phyloP scores from a whole-genome alignment of 371 early-diverging fungal species.

The Rhizopus stolonifer region DNA sequence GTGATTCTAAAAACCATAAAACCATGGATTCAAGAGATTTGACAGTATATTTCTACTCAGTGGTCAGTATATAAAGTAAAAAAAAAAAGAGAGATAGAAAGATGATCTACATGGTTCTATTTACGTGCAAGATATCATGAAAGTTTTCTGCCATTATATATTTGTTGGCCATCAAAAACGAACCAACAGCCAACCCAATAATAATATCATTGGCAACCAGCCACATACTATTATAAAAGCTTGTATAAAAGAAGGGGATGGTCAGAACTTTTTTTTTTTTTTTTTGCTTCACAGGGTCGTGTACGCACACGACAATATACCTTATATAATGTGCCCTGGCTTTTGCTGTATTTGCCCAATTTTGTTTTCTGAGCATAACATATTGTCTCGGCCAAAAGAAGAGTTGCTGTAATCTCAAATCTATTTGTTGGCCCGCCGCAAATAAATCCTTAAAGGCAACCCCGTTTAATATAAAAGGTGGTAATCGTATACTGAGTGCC shows the following conservation, averaged over 20 bases:
- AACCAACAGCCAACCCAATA: slow-evolving; percentile 82
- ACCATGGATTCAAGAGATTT: slow-evolving; percentile 72
- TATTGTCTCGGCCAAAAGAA: slow-evolving; percentile 87
- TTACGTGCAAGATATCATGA: slow-evolving; percentile 57
- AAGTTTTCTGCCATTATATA: slow-evolving; percentile 56
- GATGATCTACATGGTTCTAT: slow-evolving; percentile 1
- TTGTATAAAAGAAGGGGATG: slow-evolving; percentile 17
- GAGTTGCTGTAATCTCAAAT: slow-evolving; percentile 75
- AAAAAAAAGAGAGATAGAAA: neutral
- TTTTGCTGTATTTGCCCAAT: slow-evolving; percentile 66
- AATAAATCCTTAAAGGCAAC: slow-evolving; percentile 65
- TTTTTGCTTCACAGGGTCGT: no score
- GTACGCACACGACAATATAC: no score
- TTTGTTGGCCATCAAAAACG: slow-evolving; percentile 66
- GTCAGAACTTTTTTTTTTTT: neutral
- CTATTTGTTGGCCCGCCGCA: slow-evolving; percentile 75
- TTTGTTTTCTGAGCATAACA: slow-evolving; percentile 55
- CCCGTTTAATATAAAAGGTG: slow-evolving; percentile 57
- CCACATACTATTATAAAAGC: slow-evolving; percentile 95
- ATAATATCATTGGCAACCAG: slow-evolving; percentile 91
- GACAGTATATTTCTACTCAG: slow-evolving; percentile 69
- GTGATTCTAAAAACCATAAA: slow-evolving; percentile 90
- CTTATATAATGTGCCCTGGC: slow-evolving; percentile 83
- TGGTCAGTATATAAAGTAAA: no score
- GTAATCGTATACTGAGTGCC: slow-evolving; percentile 54